Percentiles rank a stretch among this genome's conserved stretches.
phyloP scores from a whole-genome alignment of 164 flowering plant genomes.

The Akebia trifoliata region DNA sequence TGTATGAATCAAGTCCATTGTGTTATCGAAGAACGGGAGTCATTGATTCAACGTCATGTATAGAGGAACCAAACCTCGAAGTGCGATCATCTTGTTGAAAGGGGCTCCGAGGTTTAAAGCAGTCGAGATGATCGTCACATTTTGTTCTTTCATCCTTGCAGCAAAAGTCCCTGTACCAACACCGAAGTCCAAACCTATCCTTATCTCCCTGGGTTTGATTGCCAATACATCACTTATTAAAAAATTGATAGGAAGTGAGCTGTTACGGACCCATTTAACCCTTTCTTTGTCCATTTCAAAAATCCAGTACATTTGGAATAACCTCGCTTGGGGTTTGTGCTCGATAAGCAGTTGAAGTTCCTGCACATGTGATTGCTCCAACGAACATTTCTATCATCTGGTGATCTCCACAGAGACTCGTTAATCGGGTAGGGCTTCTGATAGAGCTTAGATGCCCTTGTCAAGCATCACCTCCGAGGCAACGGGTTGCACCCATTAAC shows the following conservation, averaged over 20 bases:
- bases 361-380: constrained; percentile 74
- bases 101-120: constrained; percentile 94
- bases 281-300: constrained; percentile 90
- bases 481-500: constrained; percentile 86
- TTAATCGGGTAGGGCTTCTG: constrained; percentile 71
- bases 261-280: constrained; percentile 64
- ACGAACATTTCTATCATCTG: constrained; percentile 71
- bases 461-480: constrained; percentile 78
- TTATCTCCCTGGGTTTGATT: constrained; percentile 71
- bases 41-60: constrained; percentile 72
- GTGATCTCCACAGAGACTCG: constrained; percentile 75
- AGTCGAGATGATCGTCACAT: constrained; percentile 71
- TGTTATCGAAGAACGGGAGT: constrained; percentile 88
- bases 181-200: constrained; percentile 77
- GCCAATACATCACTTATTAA: constrained; percentile 54
- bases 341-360: constrained; percentile 64
- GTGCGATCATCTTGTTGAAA: constrained; percentile 82
- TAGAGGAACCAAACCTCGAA: constrained; percentile 80
- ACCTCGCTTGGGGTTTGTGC: constrained; percentile 63
- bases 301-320: constrained; percentile 65
- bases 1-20: constrained; percentile 89
- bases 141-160: constrained; percentile 81
- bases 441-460: constrained; percentile 74
- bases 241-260: constrained; percentile 51
- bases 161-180: constrained; percentile 87